Evolutionary conservation across 2,329 filamentous ascomycete genomes (phyloP), one percentile per base, ranked within the genome.

Genomic region (Neonectria sp.): DNA sequence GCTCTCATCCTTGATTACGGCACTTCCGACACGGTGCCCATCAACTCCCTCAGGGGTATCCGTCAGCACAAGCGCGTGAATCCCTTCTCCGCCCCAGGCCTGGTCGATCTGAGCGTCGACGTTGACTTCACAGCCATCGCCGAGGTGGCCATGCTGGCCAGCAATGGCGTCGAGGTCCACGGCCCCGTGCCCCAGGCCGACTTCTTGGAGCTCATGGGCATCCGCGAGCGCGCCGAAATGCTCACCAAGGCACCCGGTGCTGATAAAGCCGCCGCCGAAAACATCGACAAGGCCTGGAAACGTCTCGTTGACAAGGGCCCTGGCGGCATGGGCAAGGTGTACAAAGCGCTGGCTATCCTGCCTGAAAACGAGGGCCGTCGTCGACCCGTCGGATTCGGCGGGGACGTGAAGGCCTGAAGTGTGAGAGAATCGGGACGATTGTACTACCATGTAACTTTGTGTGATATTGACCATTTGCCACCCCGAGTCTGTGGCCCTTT

Each of bases 1-100:
- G 96, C 95, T 1, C 86, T 99, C n/a, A 94, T 99, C 73, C 90
- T 99, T 52, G 96, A 99, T 83, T 99, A 99, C 82, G 96, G 96
- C 21, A 93, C 95, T 5, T 81, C 90, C 3, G 86, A 90, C 74
- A 93, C 85, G 0, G 91, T 99, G 55, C 96, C 96, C 3, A 85
- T 93, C 67, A 97, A 97, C 85, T 97, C 95, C 0, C 87, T 99
- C 25, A 92, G 96, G 35, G 96, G 96, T 25, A 98, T 99, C 79
- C 89, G 91, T 40, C 85, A 87, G 15, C 96, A 99, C 82, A 84
- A 86, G 27, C 86, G 88, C 27, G 92, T 97, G 52, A 95, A 91
- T 25, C 94, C 96, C 4, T 94, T 99, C 75, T 86, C 88, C 1
- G 86, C 89, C 6, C 93, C 96, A 0, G 96, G 96, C 0, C 88